phyloP scores from a whole-genome alignment of 2,329 filamentous ascomycete species.

The Cytospora leucostoma region DNA sequence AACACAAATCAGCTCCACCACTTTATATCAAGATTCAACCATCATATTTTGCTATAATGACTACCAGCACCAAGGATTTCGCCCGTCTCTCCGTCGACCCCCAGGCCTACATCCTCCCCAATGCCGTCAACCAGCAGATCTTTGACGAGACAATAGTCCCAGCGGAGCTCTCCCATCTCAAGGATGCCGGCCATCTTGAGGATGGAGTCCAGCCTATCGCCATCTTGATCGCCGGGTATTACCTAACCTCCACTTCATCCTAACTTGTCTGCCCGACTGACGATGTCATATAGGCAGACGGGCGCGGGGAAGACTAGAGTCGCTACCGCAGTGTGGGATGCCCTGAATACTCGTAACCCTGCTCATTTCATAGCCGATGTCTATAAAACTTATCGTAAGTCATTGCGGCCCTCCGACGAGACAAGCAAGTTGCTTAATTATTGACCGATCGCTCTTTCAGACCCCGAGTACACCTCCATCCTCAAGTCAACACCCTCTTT shows the following conservation, averaged over 20 bases:
- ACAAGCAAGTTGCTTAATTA: not conserved
- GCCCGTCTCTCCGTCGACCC: not conserved
- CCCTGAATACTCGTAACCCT: constrained; percentile 29
- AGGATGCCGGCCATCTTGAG: constrained; percentile 22
- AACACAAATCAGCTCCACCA: not conserved
- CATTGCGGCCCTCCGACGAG: not conserved
- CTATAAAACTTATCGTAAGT: constrained; percentile 47
- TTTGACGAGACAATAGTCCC: constrained; percentile 34
- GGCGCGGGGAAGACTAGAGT: constrained; percentile 51
- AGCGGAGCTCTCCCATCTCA: constrained; percentile 35
- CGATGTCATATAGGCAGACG: constrained; percentile 39
- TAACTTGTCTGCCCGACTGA: not conserved
- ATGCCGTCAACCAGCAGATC: not conserved
- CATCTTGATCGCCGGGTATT: constrained; percentile 44
- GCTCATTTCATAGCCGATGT: constrained; percentile 51
- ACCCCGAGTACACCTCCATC: constrained; percentile 44
- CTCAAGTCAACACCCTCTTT: constrained; percentile 29
- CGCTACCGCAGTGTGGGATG: constrained; percentile 41
- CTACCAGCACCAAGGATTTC: not conserved
- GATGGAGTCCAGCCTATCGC: constrained; percentile 38
- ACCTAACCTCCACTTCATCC: not conserved
- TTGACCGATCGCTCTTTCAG: not conserved
- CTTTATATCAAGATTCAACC: not conserved
- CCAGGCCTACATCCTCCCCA: not conserved
- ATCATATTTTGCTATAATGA: not conserved